These are phyloP conservation scores for Trichaptum fuscoviolaceum DNA, from an alignment of 768 basidiomycete genomes.

Conservation along the genomic window DNA sequence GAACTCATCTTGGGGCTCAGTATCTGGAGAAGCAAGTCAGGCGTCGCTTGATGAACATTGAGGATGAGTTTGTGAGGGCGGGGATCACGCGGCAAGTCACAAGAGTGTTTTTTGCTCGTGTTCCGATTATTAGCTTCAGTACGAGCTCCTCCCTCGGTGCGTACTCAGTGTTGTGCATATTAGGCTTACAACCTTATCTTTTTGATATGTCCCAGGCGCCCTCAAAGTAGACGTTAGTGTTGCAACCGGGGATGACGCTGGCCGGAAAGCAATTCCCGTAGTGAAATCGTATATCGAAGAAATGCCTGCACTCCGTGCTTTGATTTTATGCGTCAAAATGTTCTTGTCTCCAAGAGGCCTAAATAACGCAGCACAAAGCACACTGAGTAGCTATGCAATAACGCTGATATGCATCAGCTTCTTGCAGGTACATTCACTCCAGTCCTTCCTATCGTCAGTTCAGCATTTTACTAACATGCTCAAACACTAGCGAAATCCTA, in stretches of 20 bases:
- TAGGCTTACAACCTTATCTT: background rate
- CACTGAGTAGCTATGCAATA: slow-evolving; percentile 62
- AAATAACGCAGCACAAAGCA: slow-evolving; percentile 58
- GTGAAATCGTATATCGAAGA: slow-evolving; percentile 47
- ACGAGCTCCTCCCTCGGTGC: slow-evolving; percentile 38
- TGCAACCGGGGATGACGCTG: slow-evolving; percentile 48
- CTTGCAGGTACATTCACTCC: slow-evolving; percentile 46
- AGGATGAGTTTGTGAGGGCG: background rate
- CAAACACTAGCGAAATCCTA: slow-evolving; percentile 50
- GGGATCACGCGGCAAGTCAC: slow-evolving; percentile 26
- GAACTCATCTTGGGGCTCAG: slow-evolving; percentile 14
- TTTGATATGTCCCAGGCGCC: slow-evolving; percentile 34
- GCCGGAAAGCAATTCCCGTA: slow-evolving; percentile 44
- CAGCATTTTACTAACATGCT: background rate
- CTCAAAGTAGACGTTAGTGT: slow-evolving; percentile 63
- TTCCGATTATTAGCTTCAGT: slow-evolving; percentile 61
- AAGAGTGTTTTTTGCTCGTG: slow-evolving; percentile 44
- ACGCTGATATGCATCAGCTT: slow-evolving; percentile 63
- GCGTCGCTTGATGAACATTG: background rate
- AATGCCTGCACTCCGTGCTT: slow-evolving; percentile 53
- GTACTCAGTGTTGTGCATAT: slow-evolving; percentile 5
- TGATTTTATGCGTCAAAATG: slow-evolving; percentile 59
- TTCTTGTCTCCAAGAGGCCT: slow-evolving; percentile 53
- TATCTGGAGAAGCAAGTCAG: background rate
- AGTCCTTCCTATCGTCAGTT: slow-evolving; percentile 6